Evolutionary conservation across 176 grass and related monocot species (phyloP), one percentile per base, ranked within the genome.

Genomic region (Rhynchospora tenuis): DNA sequence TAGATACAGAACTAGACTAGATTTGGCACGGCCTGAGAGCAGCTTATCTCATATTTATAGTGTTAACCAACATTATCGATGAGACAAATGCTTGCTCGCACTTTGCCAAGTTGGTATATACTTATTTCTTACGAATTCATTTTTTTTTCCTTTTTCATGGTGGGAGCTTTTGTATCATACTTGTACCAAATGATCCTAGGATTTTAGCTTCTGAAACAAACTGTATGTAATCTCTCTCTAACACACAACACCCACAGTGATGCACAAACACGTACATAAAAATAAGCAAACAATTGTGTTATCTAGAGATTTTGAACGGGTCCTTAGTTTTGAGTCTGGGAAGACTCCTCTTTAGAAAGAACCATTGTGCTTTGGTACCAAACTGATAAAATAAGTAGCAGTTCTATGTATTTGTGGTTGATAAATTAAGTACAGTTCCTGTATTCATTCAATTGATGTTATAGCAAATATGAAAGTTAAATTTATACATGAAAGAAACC

Each of bases 121-220:
- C 31, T 33, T 33, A 33, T 33, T 33, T 33, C 31, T 33, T 33
- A 33, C 31, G 31, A 33, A 3, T 33, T 33, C 31, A 33, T 33
- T 33, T 33, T 33, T 33, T 33, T 33, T 33, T 3, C 31, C 31
- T 33, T 33, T 33, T 33, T 33, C 31, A 33, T 33, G 31, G 31
- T 1, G 31, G 31, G 31, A 33, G 31, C 31, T 33, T 33, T 33
- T 33, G 31, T 33, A 33, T 33, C 31, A 33, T 33, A 33, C 3
- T 3, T 33, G 31, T 33, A 33, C 3, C 31, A 33, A 33, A 33
- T 66, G 89, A 93, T 89, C 83, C 87, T 48, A 77, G 48, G 33
- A 64, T 83, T 70, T 82, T 93, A 52, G 89, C 91, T 15, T 89
- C 71, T 14, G 89, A 93, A 43, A 93, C 94, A 14, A 86, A 86